Evolutionary conservation across 2,329 filamentous ascomycete species (phyloP).

Genomic region (Penicillium sp.): DNA sequence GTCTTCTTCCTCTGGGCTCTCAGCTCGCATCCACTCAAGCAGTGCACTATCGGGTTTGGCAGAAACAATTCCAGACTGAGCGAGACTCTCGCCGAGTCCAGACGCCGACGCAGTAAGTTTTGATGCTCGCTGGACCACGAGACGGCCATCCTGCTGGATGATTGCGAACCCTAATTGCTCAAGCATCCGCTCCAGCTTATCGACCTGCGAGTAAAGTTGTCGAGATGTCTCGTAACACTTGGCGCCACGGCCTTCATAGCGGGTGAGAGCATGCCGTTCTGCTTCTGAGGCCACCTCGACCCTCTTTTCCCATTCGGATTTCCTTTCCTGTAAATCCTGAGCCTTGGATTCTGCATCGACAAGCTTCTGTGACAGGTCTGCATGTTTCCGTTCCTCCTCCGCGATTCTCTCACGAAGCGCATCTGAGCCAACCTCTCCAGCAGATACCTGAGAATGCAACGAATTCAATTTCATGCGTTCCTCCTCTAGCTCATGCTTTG

Average conservation of each 20-base stretch:
- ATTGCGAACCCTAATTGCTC: constrained; percentile 86
- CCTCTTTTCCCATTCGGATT: constrained; percentile 67
- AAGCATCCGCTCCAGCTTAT: constrained; percentile 77
- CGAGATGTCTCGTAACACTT: constrained; percentile 83
- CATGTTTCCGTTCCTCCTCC: constrained; percentile 72
- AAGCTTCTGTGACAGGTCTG: constrained; percentile 67
- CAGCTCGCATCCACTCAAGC: constrained; percentile 78
- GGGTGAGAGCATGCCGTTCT: constrained; percentile 44
- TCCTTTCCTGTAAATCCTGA: constrained; percentile 73
- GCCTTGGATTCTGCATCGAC: constrained; percentile 74
- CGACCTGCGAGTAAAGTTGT: constrained; percentile 78
- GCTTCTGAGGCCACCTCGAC: constrained; percentile 30
- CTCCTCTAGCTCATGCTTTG: constrained; percentile 59
- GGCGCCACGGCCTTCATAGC: constrained; percentile 68
- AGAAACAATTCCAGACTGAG: constrained; percentile 37
- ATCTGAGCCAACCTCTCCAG: constrained; percentile 82
- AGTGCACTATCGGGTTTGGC: constrained; percentile 65
- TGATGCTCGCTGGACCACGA: constrained; percentile 72
- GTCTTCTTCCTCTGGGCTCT: constrained; percentile 65
- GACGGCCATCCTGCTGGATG: constrained; percentile 68
- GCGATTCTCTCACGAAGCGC: constrained; percentile 71
- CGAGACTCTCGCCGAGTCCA: constrained; percentile 35
- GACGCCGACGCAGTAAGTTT: constrained; percentile 49
- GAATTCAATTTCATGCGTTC: constrained; percentile 68
- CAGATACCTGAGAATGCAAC: constrained; percentile 70